Evolutionary conservation across 169 alveolate species (phyloP), one percentile per base, ranked within the genome.

Genomic region (Babesia ovata): DNA sequence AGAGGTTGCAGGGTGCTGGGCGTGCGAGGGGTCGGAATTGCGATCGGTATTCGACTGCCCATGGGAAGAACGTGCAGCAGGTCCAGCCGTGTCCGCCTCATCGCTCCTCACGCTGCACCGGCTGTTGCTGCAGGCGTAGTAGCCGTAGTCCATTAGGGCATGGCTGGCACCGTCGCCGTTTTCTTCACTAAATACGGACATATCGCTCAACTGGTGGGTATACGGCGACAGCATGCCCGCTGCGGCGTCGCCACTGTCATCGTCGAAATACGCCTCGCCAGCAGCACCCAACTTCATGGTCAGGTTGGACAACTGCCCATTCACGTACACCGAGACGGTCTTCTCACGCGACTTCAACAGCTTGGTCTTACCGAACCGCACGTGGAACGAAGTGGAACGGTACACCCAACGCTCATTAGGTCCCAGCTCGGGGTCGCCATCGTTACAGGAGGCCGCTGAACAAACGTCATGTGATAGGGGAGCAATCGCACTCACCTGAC

Each of bases 331-430:
- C 3, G 93, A 91, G n/a, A 97, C 98, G 22, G 82, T 82, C 79
- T 96, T 97, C 73, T 94, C 98, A 22, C 97, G 84, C 17, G 98
- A 92, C 33, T 95, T 92, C 33, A 97, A 92, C 42, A 97, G 88
- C 90, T 96, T 95, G 46, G 97, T 95, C 81, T 96, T 96, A 36
- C 99, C 99, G 91, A 96, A 97, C 71, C 99, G 90, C 26, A 96
- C 98, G 71, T 96, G 99, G 88, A 96, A 96, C 6, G 99, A 99
- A 46, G 99, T 92, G 46, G 96, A 88, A 21, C 91, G 87, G 61
- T 90, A 90, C 79, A 84, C 78, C 91, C 86, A 63, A 88, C 66
- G 76, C 62, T 71, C 72, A 42, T 58, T 71, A 2, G 57, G 54
- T 3, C 61, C 24, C 13, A 58, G 61, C 54, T 49, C 76, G 33